Base-by-base conservation (phyloP, 2,329 filamentous ascomycete species). In the Colletotrichum paranaense region DNA sequence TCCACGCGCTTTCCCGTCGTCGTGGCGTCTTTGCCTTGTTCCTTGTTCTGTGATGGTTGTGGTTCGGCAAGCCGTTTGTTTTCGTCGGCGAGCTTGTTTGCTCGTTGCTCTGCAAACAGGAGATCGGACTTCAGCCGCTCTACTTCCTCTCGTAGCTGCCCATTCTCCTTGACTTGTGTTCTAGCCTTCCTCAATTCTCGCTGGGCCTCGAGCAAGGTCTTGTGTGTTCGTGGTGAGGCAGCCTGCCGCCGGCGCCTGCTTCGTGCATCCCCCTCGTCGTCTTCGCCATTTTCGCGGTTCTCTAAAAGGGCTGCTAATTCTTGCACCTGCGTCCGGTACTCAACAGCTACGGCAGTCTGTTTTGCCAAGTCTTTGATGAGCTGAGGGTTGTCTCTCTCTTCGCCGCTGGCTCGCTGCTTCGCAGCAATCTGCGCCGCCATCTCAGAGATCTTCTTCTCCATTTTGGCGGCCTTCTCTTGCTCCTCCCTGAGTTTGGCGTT, bases 401-500 rank as follows among this genome's bases (percentile, higher is more conserved):
- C 80, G 7, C 82, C 82, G 32, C 82, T 81, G 67, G 78, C 79
- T 52, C 80, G 81, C 19, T 49, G 42, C 28, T 79, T 79, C 1
- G 82, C 79, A 0, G 84, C 79, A 70, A 92, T 87, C 73, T 91
- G 88, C 6, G 87, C 85, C 66, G 91, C 88, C 72, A 94, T 84
- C 68, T 92, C 87, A 2, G 88, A 85, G 65, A 92, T 87, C 77
- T 86, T 88, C 72, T 86, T 85, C 79, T 95, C 93, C 84, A 94
- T 91, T 67, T 86, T 82, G 35, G 87, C 83, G 30, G 92, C 90
- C 78, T 89, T 92, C 74, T 88, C 87, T 75, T 92, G 91, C 79
- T 95, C 93, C 72, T 93, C 90, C 73, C 88, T 88, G 46, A 96
- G 87, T 77, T 91, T 89, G 73, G 91, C 89, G 26, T 88, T 87